phyloP scores from a whole-genome alignment of 257 asterid species.

The Jacaranda mimosifolia region DNA sequence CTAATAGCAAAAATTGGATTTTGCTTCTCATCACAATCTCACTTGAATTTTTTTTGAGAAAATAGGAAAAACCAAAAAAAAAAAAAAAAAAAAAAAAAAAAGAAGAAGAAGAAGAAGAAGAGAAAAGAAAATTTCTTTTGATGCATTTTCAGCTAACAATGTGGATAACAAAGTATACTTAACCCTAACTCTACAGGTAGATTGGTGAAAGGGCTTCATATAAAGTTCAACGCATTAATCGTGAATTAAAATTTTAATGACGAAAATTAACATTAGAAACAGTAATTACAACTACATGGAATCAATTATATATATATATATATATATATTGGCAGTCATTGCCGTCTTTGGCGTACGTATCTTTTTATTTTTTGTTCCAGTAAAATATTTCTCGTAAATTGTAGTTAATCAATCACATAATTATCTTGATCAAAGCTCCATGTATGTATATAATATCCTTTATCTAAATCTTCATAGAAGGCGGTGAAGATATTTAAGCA shows the following conservation, averaged over 20 bases:
- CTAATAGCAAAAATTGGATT: conserved; percentile 16
- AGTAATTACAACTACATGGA: conserved; percentile 45
- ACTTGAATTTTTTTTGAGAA: not conserved
- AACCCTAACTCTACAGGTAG: not conserved
- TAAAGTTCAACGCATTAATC: conserved; percentile 40
- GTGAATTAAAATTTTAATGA: conserved; percentile 27
- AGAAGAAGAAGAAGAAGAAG: not conserved
- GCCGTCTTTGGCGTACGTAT: conserved; percentile 6
- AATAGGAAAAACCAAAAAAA: not conserved
- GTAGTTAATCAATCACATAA: conserved; percentile 16
- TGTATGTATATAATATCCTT: conserved; percentile 16
- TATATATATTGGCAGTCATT: conserved; percentile 22
- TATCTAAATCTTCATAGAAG: conserved; percentile 47
- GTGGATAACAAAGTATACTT: not conserved
- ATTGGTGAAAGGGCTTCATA: conserved; percentile 7
- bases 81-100: not conserved
- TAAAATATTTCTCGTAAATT: conserved; percentile 27
- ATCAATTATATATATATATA: conserved; percentile 28
- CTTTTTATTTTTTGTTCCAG: conserved; percentile 26
- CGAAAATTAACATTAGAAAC: conserved; percentile 12
- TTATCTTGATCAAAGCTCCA: conserved; percentile 23
- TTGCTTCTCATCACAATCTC: conserved; percentile 28
- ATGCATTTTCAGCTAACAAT: not conserved
- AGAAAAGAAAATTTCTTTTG: no score
- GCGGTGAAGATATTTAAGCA: conserved; percentile 48